These are phyloP conservation scores for Beta vulgaris DNA, from an alignment of 148 eudicot species.

Conservation along the genomic window DNA sequence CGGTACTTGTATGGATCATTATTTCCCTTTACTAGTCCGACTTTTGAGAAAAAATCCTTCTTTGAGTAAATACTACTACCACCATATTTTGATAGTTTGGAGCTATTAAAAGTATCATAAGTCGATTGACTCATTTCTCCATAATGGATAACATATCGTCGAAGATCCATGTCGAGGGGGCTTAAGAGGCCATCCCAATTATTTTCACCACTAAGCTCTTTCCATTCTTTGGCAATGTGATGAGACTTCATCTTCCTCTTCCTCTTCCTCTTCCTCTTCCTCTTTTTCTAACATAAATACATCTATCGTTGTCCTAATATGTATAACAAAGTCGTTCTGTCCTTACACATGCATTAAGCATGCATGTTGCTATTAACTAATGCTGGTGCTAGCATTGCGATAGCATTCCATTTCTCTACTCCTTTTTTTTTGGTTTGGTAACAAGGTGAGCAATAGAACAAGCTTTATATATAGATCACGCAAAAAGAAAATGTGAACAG, in stretches of 20 bases:
- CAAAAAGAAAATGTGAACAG: too few relatives aligned
- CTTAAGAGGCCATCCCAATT: conserved; percentile 65
- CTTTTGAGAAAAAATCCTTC: conserved; percentile 23
- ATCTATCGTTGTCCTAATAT: too few relatives aligned
- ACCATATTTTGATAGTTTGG: conserved; percentile 43
- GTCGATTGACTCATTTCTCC: conserved; percentile 74
- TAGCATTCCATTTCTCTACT: too few relatives aligned
- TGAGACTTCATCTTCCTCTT: background rate
- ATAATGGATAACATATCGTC: conserved; percentile 58
- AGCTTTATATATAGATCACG: too few relatives aligned
- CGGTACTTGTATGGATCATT: conserved; percentile 51
- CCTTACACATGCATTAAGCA: too few relatives aligned
- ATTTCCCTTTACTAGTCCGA: conserved; percentile 31
- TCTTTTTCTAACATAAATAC: too few relatives aligned
- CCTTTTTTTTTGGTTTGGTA: too few relatives aligned
- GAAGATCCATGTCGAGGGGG: conserved; percentile 63
- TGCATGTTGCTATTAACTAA: too few relatives aligned
- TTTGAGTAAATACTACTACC: conserved; percentile 30
- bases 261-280: too few relatives aligned
- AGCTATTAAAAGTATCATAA: conserved; percentile 56
- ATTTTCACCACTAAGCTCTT: conserved; percentile 50
- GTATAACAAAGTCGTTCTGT: too few relatives aligned
- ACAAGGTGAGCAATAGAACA: too few relatives aligned
- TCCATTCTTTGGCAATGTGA: conserved; percentile 55
- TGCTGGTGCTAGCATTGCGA: too few relatives aligned